Percentiles rank a stretch among this genome's conserved stretches.
These are phyloP conservation scores for Diospyros kaki DNA, from an alignment of 148 eudicot genomes.

Conservation along the genomic window DNA sequence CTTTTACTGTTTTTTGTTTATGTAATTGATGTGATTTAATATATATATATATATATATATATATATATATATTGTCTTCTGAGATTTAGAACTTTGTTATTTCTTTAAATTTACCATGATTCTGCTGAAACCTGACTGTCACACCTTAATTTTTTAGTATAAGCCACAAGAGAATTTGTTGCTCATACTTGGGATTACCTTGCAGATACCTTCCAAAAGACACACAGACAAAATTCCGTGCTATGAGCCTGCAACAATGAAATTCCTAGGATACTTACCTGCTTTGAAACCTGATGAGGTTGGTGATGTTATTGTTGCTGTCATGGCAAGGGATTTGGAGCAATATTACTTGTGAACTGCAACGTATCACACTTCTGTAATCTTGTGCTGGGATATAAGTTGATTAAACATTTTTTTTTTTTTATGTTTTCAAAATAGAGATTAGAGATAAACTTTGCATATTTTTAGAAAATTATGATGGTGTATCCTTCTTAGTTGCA, in stretches of 20 bases:
- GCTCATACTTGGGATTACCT: slow-evolving; percentile 8
- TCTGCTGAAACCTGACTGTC: not conserved
- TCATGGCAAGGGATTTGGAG: not conserved
- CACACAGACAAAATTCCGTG: slow-evolving; percentile 94
- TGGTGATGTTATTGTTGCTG: slow-evolving; percentile 10
- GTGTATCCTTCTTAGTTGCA: not conserved
- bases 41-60: not conserved
- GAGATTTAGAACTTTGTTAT: not conserved
- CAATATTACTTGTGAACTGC: not conserved
- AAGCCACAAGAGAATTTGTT: not conserved
- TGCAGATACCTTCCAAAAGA: slow-evolving; percentile 89
- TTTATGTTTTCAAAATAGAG: not conserved
- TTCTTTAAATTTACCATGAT: not conserved
- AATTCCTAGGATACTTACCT: slow-evolving; percentile 82
- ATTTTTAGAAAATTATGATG: slow-evolving; percentile 8
- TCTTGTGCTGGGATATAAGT: not conserved
- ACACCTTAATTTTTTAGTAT: not conserved
- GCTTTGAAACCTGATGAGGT: slow-evolving; percentile 92
- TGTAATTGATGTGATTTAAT: not conserved
- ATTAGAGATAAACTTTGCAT: not conserved
- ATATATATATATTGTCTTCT: not conserved
- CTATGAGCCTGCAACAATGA: slow-evolving; percentile 99
- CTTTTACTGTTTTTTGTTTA: not conserved
- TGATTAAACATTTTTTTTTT: not conserved
- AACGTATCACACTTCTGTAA: not conserved